Percentiles rank a stretch among this genome's conserved stretches.
phyloP scores from a whole-genome alignment of 305 asterid species.

The Rubia peregrina region DNA sequence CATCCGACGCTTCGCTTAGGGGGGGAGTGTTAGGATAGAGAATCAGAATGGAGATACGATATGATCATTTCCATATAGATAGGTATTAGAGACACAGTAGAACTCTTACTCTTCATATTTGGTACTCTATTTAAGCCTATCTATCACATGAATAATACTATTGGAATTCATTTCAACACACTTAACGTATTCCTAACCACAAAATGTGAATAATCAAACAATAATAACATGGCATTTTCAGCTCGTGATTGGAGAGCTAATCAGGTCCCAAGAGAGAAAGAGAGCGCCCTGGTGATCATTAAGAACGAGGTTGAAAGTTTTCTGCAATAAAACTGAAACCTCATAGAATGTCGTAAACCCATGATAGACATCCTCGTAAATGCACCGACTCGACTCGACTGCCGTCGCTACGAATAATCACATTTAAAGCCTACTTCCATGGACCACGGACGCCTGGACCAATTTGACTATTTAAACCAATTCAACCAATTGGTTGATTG shows the following conservation, averaged over 20 bases:
- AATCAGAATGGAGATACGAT: too few species aligned
- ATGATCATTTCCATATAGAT: too few species aligned
- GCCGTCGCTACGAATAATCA: not conserved
- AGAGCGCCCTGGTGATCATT: not conserved
- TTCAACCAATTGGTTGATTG: not conserved
- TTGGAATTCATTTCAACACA: too few species aligned
- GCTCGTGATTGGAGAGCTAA: not conserved
- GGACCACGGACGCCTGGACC: not conserved
- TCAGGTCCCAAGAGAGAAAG: not conserved
- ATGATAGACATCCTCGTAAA: constrained; percentile 27
- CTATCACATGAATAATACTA: too few species aligned
- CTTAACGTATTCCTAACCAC: too few species aligned
- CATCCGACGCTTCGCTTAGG: too few species aligned
- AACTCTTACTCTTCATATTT: too few species aligned
- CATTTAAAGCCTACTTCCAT: not conserved
- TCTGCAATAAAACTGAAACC: constrained; percentile 18
- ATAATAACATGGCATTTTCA: too few species aligned
- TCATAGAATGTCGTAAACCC: constrained; percentile 33
- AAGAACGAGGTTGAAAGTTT: constrained; percentile 14
- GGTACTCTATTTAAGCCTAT: too few species aligned
- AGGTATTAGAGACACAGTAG: too few species aligned
- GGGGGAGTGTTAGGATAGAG: too few species aligned
- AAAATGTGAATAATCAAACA: not conserved
- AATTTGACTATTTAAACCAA: not conserved
- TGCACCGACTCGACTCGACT: constrained; percentile 5